These are phyloP conservation scores for Linum usitatissimum DNA, from an alignment of 345 rosid species.

Conservation along the genomic window DNA sequence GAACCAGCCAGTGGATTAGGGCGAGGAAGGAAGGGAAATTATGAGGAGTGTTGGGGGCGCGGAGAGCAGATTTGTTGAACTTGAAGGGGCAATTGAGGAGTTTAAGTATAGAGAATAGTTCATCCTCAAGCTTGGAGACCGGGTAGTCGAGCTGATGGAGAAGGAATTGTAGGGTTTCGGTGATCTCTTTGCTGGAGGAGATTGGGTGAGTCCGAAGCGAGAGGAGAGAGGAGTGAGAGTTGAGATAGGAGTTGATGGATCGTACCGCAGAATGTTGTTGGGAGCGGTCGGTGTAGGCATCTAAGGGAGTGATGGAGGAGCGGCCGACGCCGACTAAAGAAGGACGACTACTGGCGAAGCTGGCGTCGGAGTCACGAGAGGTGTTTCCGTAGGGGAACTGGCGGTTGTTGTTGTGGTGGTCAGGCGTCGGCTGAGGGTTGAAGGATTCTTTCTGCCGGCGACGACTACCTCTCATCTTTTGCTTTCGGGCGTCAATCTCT, in stretches of 20 bases:
- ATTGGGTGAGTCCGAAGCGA: slow-evolving; percentile 16
- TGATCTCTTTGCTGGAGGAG: slow-evolving; percentile 52
- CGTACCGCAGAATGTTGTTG: slow-evolving; percentile 49
- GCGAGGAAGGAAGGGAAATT: slow-evolving; percentile 77
- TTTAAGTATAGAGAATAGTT: slow-evolving; percentile 43
- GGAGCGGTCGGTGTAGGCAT: slow-evolving; percentile 39
- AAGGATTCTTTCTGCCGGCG: not conserved
- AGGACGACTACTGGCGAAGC: slow-evolving; percentile 82
- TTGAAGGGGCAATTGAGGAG: slow-evolving; percentile 56
- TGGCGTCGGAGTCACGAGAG: slow-evolving; percentile 80
- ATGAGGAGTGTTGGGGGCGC: slow-evolving; percentile 79
- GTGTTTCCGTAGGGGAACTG: slow-evolving; percentile 1
- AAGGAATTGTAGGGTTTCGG: slow-evolving; percentile 43
- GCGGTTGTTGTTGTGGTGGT: not conserved
- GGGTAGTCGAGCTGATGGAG: slow-evolving; percentile 44
- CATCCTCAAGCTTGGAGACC: slow-evolving; percentile 50
- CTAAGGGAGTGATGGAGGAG: slow-evolving; percentile 24
- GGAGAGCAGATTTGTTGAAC: slow-evolving; percentile 60
- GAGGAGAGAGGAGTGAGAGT: slow-evolving; percentile 33
- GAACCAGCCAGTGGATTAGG: slow-evolving; percentile 69
- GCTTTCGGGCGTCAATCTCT: too few species aligned
- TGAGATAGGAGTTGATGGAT: slow-evolving; percentile 49
- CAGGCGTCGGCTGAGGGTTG: not conserved
- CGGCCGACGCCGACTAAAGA: slow-evolving; percentile 60
- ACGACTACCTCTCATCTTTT: not conserved